These are phyloP conservation scores for Kodamaea plutei DNA, from an alignment of 1,139 yeast species.

Conservation along the genomic window DNA sequence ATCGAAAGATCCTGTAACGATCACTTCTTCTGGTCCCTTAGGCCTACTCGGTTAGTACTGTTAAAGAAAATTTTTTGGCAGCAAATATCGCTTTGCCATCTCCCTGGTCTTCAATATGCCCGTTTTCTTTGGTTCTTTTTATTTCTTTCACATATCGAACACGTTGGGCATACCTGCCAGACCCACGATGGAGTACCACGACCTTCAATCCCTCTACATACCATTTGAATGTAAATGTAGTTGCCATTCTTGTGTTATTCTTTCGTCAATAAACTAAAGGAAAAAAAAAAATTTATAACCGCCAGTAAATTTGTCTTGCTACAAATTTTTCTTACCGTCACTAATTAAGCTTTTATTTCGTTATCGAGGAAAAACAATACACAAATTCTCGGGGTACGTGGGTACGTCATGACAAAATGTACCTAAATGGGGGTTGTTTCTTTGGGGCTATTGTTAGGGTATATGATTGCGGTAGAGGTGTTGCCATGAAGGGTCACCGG, in stretches of 20 bases:
- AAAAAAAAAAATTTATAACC: not conserved
- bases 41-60: slow-evolving; percentile 45
- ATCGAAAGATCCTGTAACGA: slow-evolving; percentile 76
- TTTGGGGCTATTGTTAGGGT: no score
- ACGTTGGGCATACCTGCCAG: not conserved
- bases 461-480: no score
- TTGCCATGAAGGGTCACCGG: no score
- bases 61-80: not conserved
- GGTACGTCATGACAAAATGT: no score
- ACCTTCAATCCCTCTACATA: slow-evolving; percentile 4
- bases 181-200: not conserved
- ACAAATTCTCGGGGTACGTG: no score
- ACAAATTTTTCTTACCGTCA: no score
- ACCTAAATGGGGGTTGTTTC: no score
- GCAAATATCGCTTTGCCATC: not conserved
- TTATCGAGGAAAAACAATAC: no score
- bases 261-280: not conserved
- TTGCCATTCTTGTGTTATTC: not conserved
- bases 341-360: no score
- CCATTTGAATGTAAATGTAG: slow-evolving; percentile 10
- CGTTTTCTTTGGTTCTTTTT: not conserved
- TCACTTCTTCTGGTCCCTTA: slow-evolving; percentile 65
- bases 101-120: not conserved
- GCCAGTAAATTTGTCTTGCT: not conserved
- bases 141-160: not conserved